phyloP scores from a whole-genome alignment of 2,329 filamentous ascomycete species.

The Microdochium nivale region DNA sequence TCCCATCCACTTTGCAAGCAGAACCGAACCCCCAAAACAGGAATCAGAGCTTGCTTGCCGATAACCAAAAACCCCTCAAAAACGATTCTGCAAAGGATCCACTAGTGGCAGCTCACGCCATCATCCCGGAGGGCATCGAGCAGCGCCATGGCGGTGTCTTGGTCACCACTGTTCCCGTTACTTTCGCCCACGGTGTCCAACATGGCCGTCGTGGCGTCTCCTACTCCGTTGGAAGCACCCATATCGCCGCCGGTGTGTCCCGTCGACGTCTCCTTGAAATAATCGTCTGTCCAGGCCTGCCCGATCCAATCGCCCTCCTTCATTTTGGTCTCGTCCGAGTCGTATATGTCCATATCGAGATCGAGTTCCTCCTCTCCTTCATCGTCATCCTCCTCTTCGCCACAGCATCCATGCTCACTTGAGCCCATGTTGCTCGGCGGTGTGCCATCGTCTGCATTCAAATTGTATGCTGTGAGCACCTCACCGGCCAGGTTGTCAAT shows the following conservation, averaged over 20 bases:
- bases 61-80: too few relatives aligned
- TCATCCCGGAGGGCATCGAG: constrained; percentile 27
- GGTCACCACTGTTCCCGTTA: background rate
- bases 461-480: constrained; percentile 21
- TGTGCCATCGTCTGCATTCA: constrained; percentile 14
- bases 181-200: constrained; percentile 1
- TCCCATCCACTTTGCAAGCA: too few relatives aligned
- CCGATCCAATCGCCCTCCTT: constrained; percentile 29
- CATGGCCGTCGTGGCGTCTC: constrained; percentile 1
- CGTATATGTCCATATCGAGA: constrained; percentile 3
- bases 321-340: constrained; percentile 9
- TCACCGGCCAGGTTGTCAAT: constrained; percentile 22
- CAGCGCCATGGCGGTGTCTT: constrained; percentile 26
- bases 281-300: constrained; percentile 21
- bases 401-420: background rate
- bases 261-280: constrained; percentile 6
- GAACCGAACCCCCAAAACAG: background rate
- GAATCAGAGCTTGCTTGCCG: too few relatives aligned
- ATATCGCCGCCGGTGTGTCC: background rate
- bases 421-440: background rate
- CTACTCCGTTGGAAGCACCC: constrained; percentile 1
- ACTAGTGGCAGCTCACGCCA: constrained; percentile 6
- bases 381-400: background rate
- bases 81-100: background rate
- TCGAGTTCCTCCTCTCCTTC: constrained; percentile 6